These are phyloP conservation scores for Withania somnifera DNA, from an alignment of 305 asterid genomes.

Conservation along the genomic window DNA sequence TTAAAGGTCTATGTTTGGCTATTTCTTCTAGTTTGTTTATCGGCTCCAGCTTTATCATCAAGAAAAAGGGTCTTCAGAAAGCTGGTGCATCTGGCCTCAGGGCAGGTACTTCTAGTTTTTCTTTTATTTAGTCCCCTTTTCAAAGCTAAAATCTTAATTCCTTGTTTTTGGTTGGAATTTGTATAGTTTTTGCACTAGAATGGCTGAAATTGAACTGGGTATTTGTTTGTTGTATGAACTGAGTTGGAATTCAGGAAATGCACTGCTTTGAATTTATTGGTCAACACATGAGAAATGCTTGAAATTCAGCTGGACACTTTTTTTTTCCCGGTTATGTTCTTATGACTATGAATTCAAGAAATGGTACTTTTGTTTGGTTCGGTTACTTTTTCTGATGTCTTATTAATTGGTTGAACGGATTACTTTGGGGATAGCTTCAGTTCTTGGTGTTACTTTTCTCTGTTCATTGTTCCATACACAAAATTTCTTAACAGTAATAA, in stretches of 20 bases:
- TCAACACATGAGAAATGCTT: not conserved
- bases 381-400: not conserved
- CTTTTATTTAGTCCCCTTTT: not conserved
- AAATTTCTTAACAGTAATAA: not conserved
- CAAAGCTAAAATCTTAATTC: not conserved
- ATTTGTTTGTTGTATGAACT: not conserved
- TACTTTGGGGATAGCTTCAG: not conserved
- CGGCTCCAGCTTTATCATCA: constrained; percentile 28
- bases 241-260: not conserved
- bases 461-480: not conserved
- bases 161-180: not conserved
- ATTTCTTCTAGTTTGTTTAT: constrained; percentile 26
- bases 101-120: constrained; percentile 16
- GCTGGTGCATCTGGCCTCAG: constrained; percentile 26
- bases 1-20: constrained; percentile 19
- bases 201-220: not conserved
- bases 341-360: not conserved
- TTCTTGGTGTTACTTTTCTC: not conserved
- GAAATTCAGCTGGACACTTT: not conserved
- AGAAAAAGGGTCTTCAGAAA: constrained; percentile 28
- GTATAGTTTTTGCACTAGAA: not conserved
- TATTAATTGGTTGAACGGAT: not conserved
- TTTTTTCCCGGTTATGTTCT: not conserved
- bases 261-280: not conserved
- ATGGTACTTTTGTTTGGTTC: not conserved